Percentiles rank a stretch among this genome's conserved stretches.
Evolutionary conservation across 768 basidiomycete genomes (phyloP).

Genomic region (Termitomyces sp.): DNA sequence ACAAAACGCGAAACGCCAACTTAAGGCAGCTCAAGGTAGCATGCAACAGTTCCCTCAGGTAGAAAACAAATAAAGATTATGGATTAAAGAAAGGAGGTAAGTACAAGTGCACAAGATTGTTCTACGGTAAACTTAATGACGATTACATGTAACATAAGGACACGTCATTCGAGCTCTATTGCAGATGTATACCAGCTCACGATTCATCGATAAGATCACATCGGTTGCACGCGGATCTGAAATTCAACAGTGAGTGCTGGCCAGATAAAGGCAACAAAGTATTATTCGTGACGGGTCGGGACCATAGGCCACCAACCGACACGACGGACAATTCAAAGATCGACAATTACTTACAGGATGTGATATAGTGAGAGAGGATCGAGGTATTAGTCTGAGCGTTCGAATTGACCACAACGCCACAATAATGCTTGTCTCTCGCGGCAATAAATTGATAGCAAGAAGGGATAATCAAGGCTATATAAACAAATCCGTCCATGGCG

Average conservation of each 20-base stretch:
- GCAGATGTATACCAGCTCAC: too few species aligned
- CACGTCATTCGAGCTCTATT: too few species aligned
- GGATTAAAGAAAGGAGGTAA: not conserved
- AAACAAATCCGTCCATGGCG: conserved; percentile 9
- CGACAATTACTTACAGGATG: not conserved
- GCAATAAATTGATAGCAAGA: not conserved
- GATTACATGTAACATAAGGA: too few species aligned
- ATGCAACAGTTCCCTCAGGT: not conserved
- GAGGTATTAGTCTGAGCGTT: not conserved
- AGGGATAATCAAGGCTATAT: conserved; percentile 14
- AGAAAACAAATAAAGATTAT: not conserved
- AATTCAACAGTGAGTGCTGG: too few species aligned
- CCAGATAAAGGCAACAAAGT: too few species aligned
- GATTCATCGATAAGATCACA: too few species aligned
- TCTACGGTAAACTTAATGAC: not conserved
- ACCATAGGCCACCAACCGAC: not conserved
- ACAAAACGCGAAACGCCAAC: not conserved
- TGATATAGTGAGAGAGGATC: not conserved
- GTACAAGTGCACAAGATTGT: not conserved
- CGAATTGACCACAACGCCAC: not conserved
- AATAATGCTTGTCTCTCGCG: not conserved
- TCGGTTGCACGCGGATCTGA: too few species aligned
- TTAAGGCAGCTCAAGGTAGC: not conserved
- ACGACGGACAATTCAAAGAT: too few species aligned
- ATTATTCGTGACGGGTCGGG: too few species aligned